Evolutionary conservation across 164 flowering plant species (phyloP).

Genomic region (Chimonanthus salicifolius): DNA sequence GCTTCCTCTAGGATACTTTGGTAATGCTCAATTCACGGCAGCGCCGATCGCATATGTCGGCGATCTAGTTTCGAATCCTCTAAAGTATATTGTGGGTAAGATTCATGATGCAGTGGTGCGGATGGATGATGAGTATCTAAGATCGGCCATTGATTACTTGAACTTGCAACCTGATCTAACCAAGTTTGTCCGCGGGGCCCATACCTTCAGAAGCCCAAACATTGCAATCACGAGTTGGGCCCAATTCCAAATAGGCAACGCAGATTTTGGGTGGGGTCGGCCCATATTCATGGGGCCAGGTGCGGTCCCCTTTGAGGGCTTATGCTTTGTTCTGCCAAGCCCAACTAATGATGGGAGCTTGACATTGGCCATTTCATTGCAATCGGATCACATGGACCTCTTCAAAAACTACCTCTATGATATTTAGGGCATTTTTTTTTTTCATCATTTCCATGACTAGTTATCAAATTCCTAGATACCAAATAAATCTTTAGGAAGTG

Average conservation of each 20-base stretch:
- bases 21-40: slow-evolving; percentile 50
- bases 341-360: slow-evolving; percentile 53
- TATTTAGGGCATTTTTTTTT: slow-evolving; percentile 38
- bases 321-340: slow-evolving; percentile 14
- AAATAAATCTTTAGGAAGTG: too few species aligned
- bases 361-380: slow-evolving; percentile 52
- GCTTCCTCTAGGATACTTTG: slow-evolving; percentile 17
- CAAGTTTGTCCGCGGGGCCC: slow-evolving; percentile 51
- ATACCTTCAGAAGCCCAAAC: slow-evolving; percentile 59
- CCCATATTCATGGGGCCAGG: slow-evolving; percentile 23
- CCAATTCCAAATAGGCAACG: slow-evolving; percentile 57
- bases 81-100: slow-evolving; percentile 42
- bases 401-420: too few species aligned
- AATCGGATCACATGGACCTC: slow-evolving; percentile 17
- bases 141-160: too few species aligned
- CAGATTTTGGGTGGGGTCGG: slow-evolving; percentile 75
- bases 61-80: slow-evolving; percentile 44
- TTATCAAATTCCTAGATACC: too few species aligned
- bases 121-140: too few species aligned
- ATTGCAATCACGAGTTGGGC: slow-evolving; percentile 66
- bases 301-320: slow-evolving; percentile 67
- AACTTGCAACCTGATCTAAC: too few species aligned
- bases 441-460: too few species aligned
- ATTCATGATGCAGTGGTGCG: slow-evolving; percentile 45
- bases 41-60: slow-evolving; percentile 50